Evolutionary conservation across 805 yeast genomes (phyloP).

Genomic region (Saccharomycopsis fibuligera): DNA sequence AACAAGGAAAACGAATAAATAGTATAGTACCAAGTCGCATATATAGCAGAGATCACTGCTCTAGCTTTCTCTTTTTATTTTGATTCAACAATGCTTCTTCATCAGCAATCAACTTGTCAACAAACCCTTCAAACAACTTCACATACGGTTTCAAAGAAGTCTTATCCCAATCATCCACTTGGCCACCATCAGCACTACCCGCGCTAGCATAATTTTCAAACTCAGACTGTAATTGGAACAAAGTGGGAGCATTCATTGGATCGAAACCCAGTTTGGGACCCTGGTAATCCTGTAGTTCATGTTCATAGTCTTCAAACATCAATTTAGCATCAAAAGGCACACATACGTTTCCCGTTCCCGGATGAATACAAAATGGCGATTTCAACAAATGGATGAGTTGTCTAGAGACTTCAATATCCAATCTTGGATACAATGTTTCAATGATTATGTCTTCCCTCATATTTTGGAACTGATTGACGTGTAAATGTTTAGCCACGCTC

Average conservation of each 20-base stretch:
- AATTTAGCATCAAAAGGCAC: slow-evolving; percentile 64
- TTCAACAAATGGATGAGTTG: slow-evolving; percentile 87
- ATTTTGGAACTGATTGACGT: slow-evolving; percentile 48
- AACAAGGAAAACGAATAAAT: too few species aligned
- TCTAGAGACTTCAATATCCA: slow-evolving; percentile 88
- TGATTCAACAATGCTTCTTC: slow-evolving; percentile 34
- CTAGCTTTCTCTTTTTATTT: slow-evolving; percentile 29
- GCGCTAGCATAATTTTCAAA: slow-evolving; percentile 37
- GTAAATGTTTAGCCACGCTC: slow-evolving; percentile 29
- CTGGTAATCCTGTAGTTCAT: slow-evolving; percentile 12
- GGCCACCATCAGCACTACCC: slow-evolving; percentile 19
- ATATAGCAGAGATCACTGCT: neutral
- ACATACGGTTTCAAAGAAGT: slow-evolving; percentile 70
- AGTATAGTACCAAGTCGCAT: neutral
- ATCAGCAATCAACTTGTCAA: slow-evolving; percentile 47
- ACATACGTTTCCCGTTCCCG: slow-evolving; percentile 91
- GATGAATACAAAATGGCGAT: slow-evolving; percentile 96
- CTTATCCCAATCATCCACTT: slow-evolving; percentile 44
- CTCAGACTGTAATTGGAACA: slow-evolving; percentile 57
- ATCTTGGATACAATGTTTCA: slow-evolving; percentile 78
- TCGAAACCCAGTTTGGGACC: slow-evolving; percentile 48
- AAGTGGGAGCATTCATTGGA: slow-evolving; percentile 75
- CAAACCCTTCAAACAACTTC: slow-evolving; percentile 59
- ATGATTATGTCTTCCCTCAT: slow-evolving; percentile 79
- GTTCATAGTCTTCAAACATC: slow-evolving; percentile 17